Evolutionary conservation across 192 early-diverging fungal species (phyloP), one percentile per base, ranked within the genome.

Genomic region (Dissophora ornata): DNA sequence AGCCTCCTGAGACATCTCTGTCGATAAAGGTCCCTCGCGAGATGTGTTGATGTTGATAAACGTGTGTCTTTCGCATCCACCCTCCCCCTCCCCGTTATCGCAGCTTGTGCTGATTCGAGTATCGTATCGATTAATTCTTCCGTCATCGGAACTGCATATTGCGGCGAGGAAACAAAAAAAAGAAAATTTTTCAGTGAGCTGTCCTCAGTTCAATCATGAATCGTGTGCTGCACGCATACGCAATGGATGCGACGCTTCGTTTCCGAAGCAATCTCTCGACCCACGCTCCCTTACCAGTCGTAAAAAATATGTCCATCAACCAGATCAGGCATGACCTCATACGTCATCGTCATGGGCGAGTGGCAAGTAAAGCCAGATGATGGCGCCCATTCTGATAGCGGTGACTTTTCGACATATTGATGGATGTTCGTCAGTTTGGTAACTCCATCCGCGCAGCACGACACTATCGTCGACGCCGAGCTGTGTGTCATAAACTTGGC

Each of bases 401-500:
- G 34, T 26, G 64, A 65, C 11, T 59, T 62, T 25, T 46, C 67
- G 34, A 67, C 42, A n/a, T 60, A 71, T n/a, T 42, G 56, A 26
- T 71, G 28, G 9, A 82, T 64, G 53, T 88, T 84, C 28, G 87
- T 89, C n/a, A 87, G 62, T 52, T 80, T 81, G n/a, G 90, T 83
- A 15, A 82, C 70, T 6, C 81, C 77, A 51, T 92, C 89, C 49
- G 84, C 87, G 0, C 90, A 87, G 50, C 88, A 91, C 2, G 88
- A 87, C 21, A 91, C 67, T 24, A 91, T 80, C 13, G 83, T 53
- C 5, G 80, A 65, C 29, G 90, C 89, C 22, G 82, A 85, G 32
- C 89, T 88, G 3, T 68, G 45, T 0, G 87, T 86, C 80, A 94
- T 68, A 34, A 89, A 85, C 61, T 88, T 89, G 18, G 91, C 88